A percentile compares a stretch with the other conserved stretches of the same genome.
Evolutionary conservation across 441 rosid species (phyloP).

Genomic region (Aleurites moluccanus): DNA sequence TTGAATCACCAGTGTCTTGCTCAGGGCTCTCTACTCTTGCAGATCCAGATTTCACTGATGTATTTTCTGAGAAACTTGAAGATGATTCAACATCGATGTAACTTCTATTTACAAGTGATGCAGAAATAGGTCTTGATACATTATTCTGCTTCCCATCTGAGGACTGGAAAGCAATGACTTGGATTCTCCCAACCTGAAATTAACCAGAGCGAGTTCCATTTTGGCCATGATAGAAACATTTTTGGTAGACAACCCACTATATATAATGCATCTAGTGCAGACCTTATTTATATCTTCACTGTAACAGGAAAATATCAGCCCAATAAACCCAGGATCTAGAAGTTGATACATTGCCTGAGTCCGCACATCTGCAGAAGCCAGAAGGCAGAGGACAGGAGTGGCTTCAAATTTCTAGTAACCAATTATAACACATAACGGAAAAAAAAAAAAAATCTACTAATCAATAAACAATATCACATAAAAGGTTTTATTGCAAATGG

Average conservation of each 20-base stretch:
- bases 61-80: conserved; percentile 62
- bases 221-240: conserved; percentile 19
- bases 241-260: conserved; percentile 1
- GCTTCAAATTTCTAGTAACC: conserved; percentile 18
- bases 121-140: conserved; percentile 45
- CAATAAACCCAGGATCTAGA: conserved; percentile 95
- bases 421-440: not conserved
- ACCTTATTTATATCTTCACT: conserved; percentile 90
- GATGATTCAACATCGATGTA: conserved; percentile 74
- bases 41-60: conserved; percentile 49
- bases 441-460: not conserved
- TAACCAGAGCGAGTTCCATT: conserved; percentile 16
- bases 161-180: conserved; percentile 96
- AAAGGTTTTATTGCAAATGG: not conserved
- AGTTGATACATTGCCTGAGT: conserved; percentile 99
- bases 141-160: conserved; percentile 73
- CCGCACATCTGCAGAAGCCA: conserved; percentile 74
- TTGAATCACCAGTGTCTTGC: conserved; percentile 74
- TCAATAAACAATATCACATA: not conserved
- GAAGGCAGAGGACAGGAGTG: conserved; percentile 14
- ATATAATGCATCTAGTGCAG: conserved; percentile 15
- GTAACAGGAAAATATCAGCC: conserved; percentile 89
- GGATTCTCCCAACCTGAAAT: conserved; percentile 92
- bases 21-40: conserved; percentile 46
- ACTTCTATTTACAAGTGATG: conserved; percentile 53